Conservation (phyloP, 495 filamentous ascomycete species). For the Penicillium ucsense region DNA sequence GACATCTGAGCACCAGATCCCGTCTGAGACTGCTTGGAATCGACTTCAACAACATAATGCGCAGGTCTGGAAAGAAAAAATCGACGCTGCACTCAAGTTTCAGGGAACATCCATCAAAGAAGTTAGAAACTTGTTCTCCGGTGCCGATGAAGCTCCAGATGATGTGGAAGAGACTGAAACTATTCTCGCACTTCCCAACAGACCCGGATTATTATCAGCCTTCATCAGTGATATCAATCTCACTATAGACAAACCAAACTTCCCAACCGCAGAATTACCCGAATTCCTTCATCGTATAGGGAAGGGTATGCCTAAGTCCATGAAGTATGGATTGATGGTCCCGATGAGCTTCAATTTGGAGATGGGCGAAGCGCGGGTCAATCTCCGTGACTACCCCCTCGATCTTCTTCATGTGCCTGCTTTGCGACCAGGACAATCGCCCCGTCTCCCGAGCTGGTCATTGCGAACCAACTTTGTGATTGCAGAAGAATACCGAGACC, state of each 20-base stretch:
- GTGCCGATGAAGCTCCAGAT: conserved; percentile 68
- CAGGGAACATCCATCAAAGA: conserved; percentile 69
- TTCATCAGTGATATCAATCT: conserved; percentile 80
- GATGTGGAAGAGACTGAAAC: conserved; percentile 75
- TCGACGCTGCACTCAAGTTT: conserved; percentile 62
- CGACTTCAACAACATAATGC: conserved; percentile 74
- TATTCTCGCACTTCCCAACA: conserved; percentile 77
- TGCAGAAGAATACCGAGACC: conserved; percentile 80
- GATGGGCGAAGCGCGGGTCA: conserved; percentile 83
- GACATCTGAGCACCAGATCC: conserved; percentile 57
- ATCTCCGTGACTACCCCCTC: conserved; percentile 84
- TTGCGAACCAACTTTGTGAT: conserved; percentile 91
- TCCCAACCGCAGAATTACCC: conserved; percentile 69
- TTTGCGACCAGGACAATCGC: conserved; percentile 67
- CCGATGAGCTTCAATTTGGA: conserved; percentile 83
- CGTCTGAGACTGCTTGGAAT: conserved; percentile 62
- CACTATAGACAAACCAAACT: conserved; percentile 85
- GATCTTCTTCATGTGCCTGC: conserved; percentile 86
- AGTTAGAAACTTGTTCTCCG: conserved; percentile 72
- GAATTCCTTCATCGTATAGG: conserved; percentile 79
- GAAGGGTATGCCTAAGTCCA: conserved; percentile 90
- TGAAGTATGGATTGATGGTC: conserved; percentile 78
- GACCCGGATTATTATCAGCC: conserved; percentile 72
- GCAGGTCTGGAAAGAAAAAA: conserved; percentile 84
- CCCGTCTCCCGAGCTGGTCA: conserved; percentile 69